Conservation (phyloP, 805 yeast genomes). For the Schizosaccharomyces japonicus region DNA sequence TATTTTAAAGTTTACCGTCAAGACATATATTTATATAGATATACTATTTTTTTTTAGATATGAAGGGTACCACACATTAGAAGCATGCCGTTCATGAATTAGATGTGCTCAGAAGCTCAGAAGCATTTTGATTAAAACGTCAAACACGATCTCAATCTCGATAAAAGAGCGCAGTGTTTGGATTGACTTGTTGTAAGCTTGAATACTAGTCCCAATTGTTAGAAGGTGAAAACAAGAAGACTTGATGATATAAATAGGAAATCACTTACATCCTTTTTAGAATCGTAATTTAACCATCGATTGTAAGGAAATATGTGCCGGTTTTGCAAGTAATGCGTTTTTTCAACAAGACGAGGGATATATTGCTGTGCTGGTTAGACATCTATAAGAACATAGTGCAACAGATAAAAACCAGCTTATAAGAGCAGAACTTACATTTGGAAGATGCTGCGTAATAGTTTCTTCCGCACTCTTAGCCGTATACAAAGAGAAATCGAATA, state of each 20-base stretch:
- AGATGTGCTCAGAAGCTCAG: no score
- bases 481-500: conserved; percentile 13
- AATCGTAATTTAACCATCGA: conserved; percentile 15
- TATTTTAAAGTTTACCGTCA: no score
- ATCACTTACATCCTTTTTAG: conserved; percentile 6
- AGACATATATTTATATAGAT: no score
- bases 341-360: conserved; percentile 10
- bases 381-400: not conserved
- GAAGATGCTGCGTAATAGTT: not conserved
- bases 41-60: no score
- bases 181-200: not conserved
- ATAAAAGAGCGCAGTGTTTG: not conserved
- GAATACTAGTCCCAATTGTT: not conserved
- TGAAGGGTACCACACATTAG: no score
- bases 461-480: not conserved
- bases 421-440: not conserved
- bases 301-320: conserved; percentile 15
- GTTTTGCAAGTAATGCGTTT: conserved; percentile 14
- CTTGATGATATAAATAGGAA: no score
- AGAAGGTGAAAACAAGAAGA: not conserved
- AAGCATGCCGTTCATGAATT: no score
- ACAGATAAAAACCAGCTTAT: not conserved
- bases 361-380: not conserved
- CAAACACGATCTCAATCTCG: no score
- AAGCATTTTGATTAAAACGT: no score